phyloP scores from a whole-genome alignment of 1,139 yeast species.

The Blastobotrys illinoisensis region DNA sequence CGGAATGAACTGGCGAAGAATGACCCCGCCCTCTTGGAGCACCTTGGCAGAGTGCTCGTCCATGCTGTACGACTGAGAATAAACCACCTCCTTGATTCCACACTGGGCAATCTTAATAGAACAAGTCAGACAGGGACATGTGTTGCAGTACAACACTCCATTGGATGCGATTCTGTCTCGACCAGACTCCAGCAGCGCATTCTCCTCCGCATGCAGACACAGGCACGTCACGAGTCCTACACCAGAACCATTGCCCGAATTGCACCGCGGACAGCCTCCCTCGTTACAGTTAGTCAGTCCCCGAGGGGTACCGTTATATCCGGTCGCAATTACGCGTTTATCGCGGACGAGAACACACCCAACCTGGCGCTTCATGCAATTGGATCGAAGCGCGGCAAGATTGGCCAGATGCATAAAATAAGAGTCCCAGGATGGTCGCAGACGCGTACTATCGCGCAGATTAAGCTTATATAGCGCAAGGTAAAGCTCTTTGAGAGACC shows the following conservation, averaged over 20 bases:
- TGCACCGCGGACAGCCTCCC: conserved; percentile 89
- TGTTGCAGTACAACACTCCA: conserved; percentile 79
- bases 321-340: conserved; percentile 86
- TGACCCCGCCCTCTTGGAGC: conserved; percentile 66
- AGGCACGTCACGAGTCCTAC: conserved; percentile 74
- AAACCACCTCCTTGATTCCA: conserved; percentile 90
- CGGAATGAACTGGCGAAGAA: conserved; percentile 67
- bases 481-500: conserved; percentile 44
- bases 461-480: conserved; percentile 50
- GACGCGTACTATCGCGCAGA: conserved; percentile 51
- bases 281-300: conserved; percentile 83
- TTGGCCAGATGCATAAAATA: conserved; percentile 92
- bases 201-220: conserved; percentile 95
- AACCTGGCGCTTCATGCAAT: conserved; percentile 95
- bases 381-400: conserved; percentile 84
- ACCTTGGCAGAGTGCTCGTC: conserved; percentile 69
- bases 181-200: conserved; percentile 91
- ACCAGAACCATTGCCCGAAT: conserved; percentile 54
- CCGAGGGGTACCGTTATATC: conserved; percentile 95
- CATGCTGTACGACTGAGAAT: conserved; percentile 90
- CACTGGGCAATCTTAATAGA: conserved; percentile 90
- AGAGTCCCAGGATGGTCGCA: conserved; percentile 94
- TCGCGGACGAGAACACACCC: conserved; percentile 93
- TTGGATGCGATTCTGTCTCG: conserved; percentile 68
- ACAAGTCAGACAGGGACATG: conserved; percentile 96